Conservation (phyloP, 805 yeast species). For the Schizosaccharomyces osmophilus region DNA sequence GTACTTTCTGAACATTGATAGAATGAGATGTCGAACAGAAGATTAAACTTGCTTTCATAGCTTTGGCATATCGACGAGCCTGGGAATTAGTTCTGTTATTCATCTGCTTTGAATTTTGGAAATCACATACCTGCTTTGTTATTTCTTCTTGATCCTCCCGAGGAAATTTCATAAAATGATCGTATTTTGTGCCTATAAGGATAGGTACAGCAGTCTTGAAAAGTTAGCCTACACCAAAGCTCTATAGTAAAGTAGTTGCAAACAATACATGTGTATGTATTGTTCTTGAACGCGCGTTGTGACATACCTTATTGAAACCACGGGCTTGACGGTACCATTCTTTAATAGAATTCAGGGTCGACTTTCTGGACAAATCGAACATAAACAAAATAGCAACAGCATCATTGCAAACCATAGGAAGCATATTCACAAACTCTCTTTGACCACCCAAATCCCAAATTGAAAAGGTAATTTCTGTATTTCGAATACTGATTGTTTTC, state of each 20-base stretch:
- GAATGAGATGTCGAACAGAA: constrained; percentile 84
- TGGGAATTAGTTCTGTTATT: not conserved
- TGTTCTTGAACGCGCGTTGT: not conserved
- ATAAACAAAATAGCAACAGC: constrained; percentile 76
- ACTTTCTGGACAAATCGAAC: constrained; percentile 71
- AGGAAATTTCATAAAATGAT: constrained; percentile 54
- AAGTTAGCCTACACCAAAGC: not conserved
- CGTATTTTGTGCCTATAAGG: constrained; percentile 82
- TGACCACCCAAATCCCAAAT: constrained; percentile 96
- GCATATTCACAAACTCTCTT: constrained; percentile 80
- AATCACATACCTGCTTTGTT: constrained; percentile 26
- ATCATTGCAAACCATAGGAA: constrained; percentile 74
- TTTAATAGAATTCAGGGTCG: constrained; percentile 64
- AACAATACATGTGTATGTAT: too few species aligned
- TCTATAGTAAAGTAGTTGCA: too few species aligned
- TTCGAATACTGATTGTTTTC: constrained; percentile 55
- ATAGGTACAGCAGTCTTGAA: constrained; percentile 57
- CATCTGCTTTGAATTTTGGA: not conserved
- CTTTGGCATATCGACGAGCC: constrained; percentile 62
- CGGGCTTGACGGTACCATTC: constrained; percentile 89
- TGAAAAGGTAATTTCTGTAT: constrained; percentile 70
- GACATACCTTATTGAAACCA: constrained; percentile 38
- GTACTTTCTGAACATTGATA: constrained; percentile 57
- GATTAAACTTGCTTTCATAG: constrained; percentile 63
- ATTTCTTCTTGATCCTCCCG: constrained; percentile 63